These are phyloP conservation scores for Yamadazyma philogaea DNA, from an alignment of 805 yeast species.

Conservation along the genomic window DNA sequence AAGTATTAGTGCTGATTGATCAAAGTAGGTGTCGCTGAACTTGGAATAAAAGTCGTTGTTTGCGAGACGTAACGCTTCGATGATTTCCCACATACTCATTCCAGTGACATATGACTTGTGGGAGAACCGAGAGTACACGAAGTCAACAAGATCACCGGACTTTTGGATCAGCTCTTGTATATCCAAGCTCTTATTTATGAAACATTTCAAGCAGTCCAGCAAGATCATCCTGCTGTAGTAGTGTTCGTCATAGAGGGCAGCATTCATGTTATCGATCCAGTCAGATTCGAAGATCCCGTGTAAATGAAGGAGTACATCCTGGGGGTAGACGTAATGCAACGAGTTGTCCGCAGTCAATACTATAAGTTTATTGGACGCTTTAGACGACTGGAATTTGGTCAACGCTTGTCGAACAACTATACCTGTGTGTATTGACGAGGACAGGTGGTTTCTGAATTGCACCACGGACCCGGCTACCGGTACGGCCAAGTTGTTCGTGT, in stretches of 20 bases:
- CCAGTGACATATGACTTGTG: conserved; percentile 3
- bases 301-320: conserved; percentile 29
- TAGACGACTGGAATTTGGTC: conserved; percentile 28
- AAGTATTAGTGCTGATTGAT: conserved; percentile 28
- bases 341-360: conserved; percentile 35
- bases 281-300: conserved; percentile 23
- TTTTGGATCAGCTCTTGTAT: conserved; percentile 9
- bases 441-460: background rate
- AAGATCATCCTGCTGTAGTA: conserved; percentile 18
- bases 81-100: conserved; percentile 13
- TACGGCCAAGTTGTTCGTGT: conserved; percentile 14
- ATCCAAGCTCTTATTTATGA: conserved; percentile 16
- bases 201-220: conserved; percentile 24
- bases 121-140: conserved; percentile 23
- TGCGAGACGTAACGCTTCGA: conserved; percentile 15
- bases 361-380: conserved; percentile 26
- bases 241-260: conserved; percentile 22
- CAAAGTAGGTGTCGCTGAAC: conserved; percentile 20
- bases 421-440: conserved; percentile 25
- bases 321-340: conserved; percentile 23
- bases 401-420: conserved; percentile 31
- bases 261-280: conserved; percentile 16
- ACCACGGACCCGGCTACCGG: conserved; percentile 39
- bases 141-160: conserved; percentile 6
- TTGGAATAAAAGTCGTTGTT: conserved; percentile 10